Evolutionary conservation across 768 basidiomycete genomes (phyloP).

Genomic region (Phaeotremella skinneri): DNA sequence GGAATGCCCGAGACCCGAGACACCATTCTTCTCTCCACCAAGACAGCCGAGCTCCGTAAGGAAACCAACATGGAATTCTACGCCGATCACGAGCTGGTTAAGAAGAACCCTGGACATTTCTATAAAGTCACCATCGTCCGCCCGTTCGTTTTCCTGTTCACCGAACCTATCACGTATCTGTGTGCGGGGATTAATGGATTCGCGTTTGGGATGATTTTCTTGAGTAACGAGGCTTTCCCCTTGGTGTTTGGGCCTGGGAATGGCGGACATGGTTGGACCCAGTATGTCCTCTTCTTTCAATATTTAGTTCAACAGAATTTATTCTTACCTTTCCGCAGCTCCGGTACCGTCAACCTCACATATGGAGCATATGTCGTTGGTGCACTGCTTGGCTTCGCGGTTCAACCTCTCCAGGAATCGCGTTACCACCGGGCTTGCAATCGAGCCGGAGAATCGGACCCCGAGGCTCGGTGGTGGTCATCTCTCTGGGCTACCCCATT

Average conservation of each 20-base stretch:
- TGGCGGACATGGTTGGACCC: conserved; percentile 38
- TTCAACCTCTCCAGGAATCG: conserved; percentile 34
- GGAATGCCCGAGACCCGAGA: conserved; percentile 38
- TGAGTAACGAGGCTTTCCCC: conserved; percentile 43
- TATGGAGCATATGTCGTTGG: conserved; percentile 39
- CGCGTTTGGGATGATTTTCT: conserved; percentile 41
- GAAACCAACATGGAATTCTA: conserved; percentile 30
- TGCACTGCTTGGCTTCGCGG: conserved; percentile 30
- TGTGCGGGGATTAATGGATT: conserved; percentile 42
- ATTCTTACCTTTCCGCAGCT: conserved; percentile 8
- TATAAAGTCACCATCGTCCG: conserved; percentile 39
- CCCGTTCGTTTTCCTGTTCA: conserved; percentile 40
- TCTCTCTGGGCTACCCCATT: conserved; percentile 34
- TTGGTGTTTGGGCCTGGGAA: conserved; percentile 40
- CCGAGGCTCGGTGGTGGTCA: conserved; percentile 42
- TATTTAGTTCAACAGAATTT: background rate
- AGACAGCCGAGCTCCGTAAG: conserved; percentile 24
- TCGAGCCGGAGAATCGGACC: conserved; percentile 20
- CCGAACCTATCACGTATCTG: conserved; percentile 45
- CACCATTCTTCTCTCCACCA: conserved; percentile 30
- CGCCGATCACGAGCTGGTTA: conserved; percentile 40
- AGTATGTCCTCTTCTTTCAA: background rate
- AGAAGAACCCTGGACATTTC: conserved; percentile 33
- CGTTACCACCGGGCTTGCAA: conserved; percentile 21
- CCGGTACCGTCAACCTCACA: conserved; percentile 39